Conservation (phyloP, 2,329 filamentous ascomycete species). For the Escovopsis weberi region DNA sequence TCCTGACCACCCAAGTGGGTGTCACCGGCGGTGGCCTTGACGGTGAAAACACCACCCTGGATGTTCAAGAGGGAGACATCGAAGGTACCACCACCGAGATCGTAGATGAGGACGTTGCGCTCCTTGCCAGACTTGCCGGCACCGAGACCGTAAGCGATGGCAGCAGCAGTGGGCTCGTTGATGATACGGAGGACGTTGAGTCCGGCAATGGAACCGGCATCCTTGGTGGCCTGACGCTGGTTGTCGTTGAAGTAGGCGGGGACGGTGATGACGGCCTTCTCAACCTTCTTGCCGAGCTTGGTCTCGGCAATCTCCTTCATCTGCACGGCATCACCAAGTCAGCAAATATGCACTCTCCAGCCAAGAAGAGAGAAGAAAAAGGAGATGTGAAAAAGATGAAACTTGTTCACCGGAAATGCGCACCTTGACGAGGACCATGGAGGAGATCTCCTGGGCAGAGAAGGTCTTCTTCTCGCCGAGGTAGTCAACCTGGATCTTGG, state of each 20-base stretch:
- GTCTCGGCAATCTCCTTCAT: slow-evolving; percentile 99
- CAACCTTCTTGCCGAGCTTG: slow-evolving; percentile 97
- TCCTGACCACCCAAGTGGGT: slow-evolving; percentile 93
- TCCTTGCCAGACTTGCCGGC: slow-evolving; percentile 92
- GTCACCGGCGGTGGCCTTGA: slow-evolving; percentile 96
- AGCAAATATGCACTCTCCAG: background rate
- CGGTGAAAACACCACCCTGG: slow-evolving; percentile 97
- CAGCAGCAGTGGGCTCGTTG: slow-evolving; percentile 97
- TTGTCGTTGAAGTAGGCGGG: slow-evolving; percentile 99
- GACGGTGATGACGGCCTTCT: slow-evolving; percentile 98
- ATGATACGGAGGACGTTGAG: slow-evolving; percentile 99
- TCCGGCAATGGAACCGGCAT: slow-evolving; percentile 92
- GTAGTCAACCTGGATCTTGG: slow-evolving; percentile 90
- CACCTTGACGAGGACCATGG: slow-evolving; percentile 98
- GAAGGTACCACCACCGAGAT: slow-evolving; percentile 99
- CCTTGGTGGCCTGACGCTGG: slow-evolving; percentile 98
- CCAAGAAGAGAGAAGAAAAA: too few species aligned
- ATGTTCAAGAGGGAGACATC: slow-evolving; percentile 99
- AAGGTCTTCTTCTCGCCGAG: slow-evolving; percentile 89
- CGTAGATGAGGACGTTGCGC: slow-evolving; percentile 98
- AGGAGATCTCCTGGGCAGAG: slow-evolving; percentile 96
- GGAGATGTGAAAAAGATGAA: background rate
- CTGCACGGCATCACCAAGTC: slow-evolving; percentile 27
- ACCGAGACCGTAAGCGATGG: slow-evolving; percentile 95
- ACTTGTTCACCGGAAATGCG: slow-evolving; percentile 2